Evolutionary conservation across 306 rosid genomes (phyloP), one percentile per base, ranked within the genome.

Genomic region (Castanea mollissima): DNA sequence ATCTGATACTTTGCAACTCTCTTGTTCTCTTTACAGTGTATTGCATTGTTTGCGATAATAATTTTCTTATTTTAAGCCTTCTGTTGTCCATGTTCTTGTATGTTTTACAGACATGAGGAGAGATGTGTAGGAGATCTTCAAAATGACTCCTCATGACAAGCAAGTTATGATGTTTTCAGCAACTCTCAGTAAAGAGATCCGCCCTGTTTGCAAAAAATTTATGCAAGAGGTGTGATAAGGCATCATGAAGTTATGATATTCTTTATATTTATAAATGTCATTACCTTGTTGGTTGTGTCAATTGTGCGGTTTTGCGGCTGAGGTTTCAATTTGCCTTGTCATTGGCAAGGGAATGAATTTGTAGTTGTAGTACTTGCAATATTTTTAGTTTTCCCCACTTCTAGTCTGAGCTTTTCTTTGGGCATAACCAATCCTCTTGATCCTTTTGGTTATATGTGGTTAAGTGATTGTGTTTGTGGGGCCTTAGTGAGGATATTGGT

Each of bases 161-260:
- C 91, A 91, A 86, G 96, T 89, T 77, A 91, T 91, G 96, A 91
- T 91, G 93, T 89, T 91, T 87, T 89, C 96, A 12, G 93, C 93
- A 54, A 91, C 93, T 15, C 91, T 91, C 55, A 91, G 90, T 85
- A 91, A 89, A 81, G 96, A 91, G 51, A 91, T 91, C 46, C 89
- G 96, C 32, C 93, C 93, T 77, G 93, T 91, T 76, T 91, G 96
- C 93, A 91, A 91, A 89, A 91, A 91, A 27, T 89, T 91, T 80
- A 91, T 91, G 96, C 96, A 91, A 87, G 96, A 91, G 83, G 93
- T 91, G 81, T 85, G 74, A 78, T 83, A 79, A 29, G 11, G 16
- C 70, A 27, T 11, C 41, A 29, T 32, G 23, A 29, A 46, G 71
- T 29, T 46, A 4, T 25, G 63, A 73, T 25, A 46, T 54, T 21